phyloP scores from a whole-genome alignment of 345 rosid species.

The Eucalyptus leucophloia region DNA sequence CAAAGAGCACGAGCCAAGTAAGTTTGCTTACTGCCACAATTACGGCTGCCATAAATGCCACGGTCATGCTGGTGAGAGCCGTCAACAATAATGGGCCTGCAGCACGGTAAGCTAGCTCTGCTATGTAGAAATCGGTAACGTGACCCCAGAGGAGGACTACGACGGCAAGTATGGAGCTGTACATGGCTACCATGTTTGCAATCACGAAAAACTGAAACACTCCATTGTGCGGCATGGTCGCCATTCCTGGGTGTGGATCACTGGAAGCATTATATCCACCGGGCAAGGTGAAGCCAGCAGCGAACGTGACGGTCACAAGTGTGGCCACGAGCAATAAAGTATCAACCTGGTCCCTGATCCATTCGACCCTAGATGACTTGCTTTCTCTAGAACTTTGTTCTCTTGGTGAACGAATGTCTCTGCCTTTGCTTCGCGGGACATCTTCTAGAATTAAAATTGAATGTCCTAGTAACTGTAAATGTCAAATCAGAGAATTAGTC shows the following conservation, averaged over 20 bases:
- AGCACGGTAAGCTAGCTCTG: too few species aligned
- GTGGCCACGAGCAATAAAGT: neutral
- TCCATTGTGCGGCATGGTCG: rapidly evolving
- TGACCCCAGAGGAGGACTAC: neutral
- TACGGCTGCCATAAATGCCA: too few species aligned
- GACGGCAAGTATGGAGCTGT: rapidly evolving
- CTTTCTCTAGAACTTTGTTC: too few species aligned
- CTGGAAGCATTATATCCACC: neutral
- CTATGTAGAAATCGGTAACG: too few species aligned
- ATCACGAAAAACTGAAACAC: rapidly evolving
- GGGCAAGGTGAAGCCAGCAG: neutral
- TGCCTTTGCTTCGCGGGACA: rapidly evolving
- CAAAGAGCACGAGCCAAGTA: too few species aligned
- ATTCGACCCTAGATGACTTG: neutral
- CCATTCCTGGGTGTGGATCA: rapidly evolving
- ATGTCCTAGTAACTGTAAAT: too few species aligned
- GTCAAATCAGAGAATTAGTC: too few species aligned
- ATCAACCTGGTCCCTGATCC: neutral
- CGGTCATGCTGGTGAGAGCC: too few species aligned
- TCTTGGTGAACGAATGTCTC: too few species aligned
- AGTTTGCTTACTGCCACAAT: too few species aligned
- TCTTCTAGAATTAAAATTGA: rapidly evolving
- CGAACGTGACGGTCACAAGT: neutral
- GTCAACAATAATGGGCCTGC: too few species aligned
- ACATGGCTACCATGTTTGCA: neutral